Evolutionary conservation across 257 asterid genomes (phyloP), one percentile per base, ranked within the genome.

Genomic region (Rhazya stricta): DNA sequence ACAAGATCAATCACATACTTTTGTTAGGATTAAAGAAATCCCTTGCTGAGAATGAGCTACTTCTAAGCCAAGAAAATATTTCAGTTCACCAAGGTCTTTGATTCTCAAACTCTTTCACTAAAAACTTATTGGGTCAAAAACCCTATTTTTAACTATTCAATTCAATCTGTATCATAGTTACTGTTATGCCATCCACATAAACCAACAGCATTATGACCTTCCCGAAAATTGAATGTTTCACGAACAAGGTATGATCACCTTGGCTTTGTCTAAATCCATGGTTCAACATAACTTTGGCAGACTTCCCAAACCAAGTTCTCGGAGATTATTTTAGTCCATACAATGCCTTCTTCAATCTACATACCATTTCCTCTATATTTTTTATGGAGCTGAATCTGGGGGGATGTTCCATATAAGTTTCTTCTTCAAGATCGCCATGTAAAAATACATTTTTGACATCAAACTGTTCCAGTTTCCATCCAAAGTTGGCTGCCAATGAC

Each of bases 321-420:
- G 25, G 30, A 3, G 62, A 61, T 36, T 61, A 43, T 19, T 37
- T 66, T 5, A 50, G 62, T 2, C 66, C 65, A 62, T 48, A 62
- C 9, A 63, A 3, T 0, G 65, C 23, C 9, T 51, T 30, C 1
- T 21, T 25, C 6, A n/a, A 2, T 36, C 34, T 48, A 10, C 53
- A 75, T 5, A 66, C 36, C 12, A 2, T n/a, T n/a, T n/a, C n/a
- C n/a, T n/a, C n/a, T n/a, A n/a, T n/a, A n/a, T n/a, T n/a, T n/a
- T n/a, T n/a, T n/a, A n/a, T n/a, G n/a, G n/a, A 37, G 6, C 2
- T 37, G 6, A 37, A 37, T 6, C 42, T 37, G 6, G 42, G 6
- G 42, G 42, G 42, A 37, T 6, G n/a, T 76, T 23, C 65, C 68
- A 67, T 39, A 3, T 68, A 76, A 21, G 56, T 73, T 50, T 50